Conservation (phyloP, 495 filamentous ascomycete species). For the Daldinia loculata region DNA sequence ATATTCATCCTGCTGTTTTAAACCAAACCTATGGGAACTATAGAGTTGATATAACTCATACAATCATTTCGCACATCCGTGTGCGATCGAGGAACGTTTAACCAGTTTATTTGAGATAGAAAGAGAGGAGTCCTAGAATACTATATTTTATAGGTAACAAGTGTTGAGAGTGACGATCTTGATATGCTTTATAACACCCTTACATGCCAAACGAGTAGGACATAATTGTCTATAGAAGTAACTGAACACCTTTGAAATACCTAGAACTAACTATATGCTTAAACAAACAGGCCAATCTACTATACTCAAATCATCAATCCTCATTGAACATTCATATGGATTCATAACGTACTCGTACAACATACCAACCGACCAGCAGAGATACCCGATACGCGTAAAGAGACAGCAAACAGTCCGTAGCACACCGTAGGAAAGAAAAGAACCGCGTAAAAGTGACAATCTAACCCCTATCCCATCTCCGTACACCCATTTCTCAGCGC, state of each 20-base stretch:
- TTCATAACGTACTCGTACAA: background rate
- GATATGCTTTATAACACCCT: background rate
- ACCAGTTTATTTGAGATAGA: no score
- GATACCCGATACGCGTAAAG: background rate
- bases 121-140: no score
- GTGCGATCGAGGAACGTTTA: no score
- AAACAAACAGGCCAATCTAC: background rate
- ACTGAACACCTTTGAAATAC: no score
- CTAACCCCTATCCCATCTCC: background rate
- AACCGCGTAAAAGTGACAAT: background rate
- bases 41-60: no score
- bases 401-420: background rate
- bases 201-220: background rate
- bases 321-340: background rate
- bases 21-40: no score
- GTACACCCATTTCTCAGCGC: background rate
- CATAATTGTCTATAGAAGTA: background rate
- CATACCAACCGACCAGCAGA: slow-evolving; percentile 1
- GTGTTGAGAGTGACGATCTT: background rate
- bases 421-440: background rate
- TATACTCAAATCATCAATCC: background rate
- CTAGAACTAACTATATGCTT: background rate
- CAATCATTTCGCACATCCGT: no score
- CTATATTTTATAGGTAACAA: background rate
- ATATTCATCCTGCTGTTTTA: no score